Base-by-base conservation (phyloP, 2,329 filamentous ascomycete species). In the Hortaea werneckii region DNA sequence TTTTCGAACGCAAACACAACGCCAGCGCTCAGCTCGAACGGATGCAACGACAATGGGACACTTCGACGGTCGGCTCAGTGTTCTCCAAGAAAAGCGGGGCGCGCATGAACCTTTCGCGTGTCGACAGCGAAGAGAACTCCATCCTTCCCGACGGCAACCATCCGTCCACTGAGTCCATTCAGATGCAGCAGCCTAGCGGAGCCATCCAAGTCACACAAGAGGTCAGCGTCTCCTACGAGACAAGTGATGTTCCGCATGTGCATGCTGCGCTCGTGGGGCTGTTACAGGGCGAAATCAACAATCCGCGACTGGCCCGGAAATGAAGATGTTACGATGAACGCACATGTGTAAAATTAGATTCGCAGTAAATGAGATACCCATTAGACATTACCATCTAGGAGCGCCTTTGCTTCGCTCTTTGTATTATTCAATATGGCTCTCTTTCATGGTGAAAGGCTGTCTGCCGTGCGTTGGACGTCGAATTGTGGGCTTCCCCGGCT, bases 211-310 rank as follows among this genome's bases (percentile, higher is more conserved):
- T 55, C 12, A 58, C 53, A 3, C 43, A 50, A 10, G 56, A 57
- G 42, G 55, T 58, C n/a, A 12, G 30, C 34, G 46, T 58, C 12
- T 52, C 50, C n/a, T 52, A 54, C 41, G 40, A 50, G 29, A 13
- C 45, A 12, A 52, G 46, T 29, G 56, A 59, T 12, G 45, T 50
- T 27, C 51, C 57, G 1, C 46, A 50, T 40, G 51, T 61, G 13
- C 60, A 63, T 49, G 60, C 60, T 3, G 55, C 59, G 2, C 35
- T 63, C 29, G 57, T 62, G 11, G 58, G 60, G 1, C 45, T 60
- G 35, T 37, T 58, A 10, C 52, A 55, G 41, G 54, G 54, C 1
- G 54, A 57, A 44, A 48, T 55, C 8, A 40, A 30, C 12, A 55
- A 56, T 46, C 51, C 54, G 8, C 40, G 35, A 35, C 38, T 57